Evolutionary conservation across 371 early-diverging fungal genomes (phyloP).

Genomic region (Rhizopus stolonifer): DNA sequence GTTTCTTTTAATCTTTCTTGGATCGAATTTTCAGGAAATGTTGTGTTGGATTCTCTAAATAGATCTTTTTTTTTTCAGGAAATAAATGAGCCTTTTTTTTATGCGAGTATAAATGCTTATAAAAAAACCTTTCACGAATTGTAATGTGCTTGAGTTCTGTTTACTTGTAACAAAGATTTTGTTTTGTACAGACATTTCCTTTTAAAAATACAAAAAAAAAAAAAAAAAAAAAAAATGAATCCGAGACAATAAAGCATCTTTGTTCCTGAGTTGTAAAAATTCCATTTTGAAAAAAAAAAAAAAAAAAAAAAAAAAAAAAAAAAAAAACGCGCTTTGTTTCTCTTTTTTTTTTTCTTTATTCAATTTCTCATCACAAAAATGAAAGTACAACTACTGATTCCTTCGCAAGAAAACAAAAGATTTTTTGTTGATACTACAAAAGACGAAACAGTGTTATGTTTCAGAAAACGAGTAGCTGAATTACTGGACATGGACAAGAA

Average conservation of each 20-base stretch:
- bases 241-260: too few relatives aligned
- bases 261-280: too few relatives aligned
- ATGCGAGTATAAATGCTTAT: too few relatives aligned
- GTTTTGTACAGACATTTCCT: constrained; percentile 24
- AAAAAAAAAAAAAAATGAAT: not conserved
- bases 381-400: constrained; percentile 18
- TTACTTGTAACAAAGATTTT: constrained; percentile 63
- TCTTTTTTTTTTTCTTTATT: not conserved
- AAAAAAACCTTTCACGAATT: constrained; percentile 58
- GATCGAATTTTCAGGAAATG: constrained; percentile 23
- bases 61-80: constrained; percentile 31
- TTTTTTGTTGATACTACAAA: not conserved
- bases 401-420: constrained; percentile 12
- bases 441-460: constrained; percentile 19
- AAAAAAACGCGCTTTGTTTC: not conserved
- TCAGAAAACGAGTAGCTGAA: constrained; percentile 18
- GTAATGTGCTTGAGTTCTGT: constrained; percentile 43
- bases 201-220: not conserved
- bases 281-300: too few relatives aligned
- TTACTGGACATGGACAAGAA: not conserved
- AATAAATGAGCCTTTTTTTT: too few relatives aligned
- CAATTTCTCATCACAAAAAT: not conserved
- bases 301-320: not conserved
- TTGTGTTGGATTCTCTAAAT: constrained; percentile 24
- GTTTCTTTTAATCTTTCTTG: constrained; percentile 29